Evolutionary conservation across 305 asterid species (phyloP).

Genomic region (Ajuga reptans): DNA sequence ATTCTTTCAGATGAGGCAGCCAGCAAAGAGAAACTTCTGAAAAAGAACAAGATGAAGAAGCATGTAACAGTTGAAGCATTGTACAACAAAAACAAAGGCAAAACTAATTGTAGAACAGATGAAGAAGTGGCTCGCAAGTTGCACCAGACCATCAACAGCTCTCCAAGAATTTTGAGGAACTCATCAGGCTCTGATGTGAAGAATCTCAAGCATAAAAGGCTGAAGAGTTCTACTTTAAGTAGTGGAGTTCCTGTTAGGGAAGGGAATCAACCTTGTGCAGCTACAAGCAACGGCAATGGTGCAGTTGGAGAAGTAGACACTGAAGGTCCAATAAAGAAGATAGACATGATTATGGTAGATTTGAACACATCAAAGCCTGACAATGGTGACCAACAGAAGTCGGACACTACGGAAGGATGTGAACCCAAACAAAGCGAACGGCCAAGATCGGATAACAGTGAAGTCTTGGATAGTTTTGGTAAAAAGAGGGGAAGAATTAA

Average conservation of each 20-base stretch:
- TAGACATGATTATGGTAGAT: conserved; percentile 42
- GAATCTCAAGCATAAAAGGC: conserved; percentile 54
- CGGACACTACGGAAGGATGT: conserved; percentile 35
- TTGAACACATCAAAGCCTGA: conserved; percentile 45
- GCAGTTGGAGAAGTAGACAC: conserved; percentile 24
- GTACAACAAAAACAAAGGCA: conserved; percentile 54
- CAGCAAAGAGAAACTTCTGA: conserved; percentile 35
- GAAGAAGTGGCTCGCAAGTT: conserved; percentile 83
- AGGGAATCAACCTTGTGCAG: conserved; percentile 25
- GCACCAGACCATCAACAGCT: conserved; percentile 77
- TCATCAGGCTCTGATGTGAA: conserved; percentile 39
- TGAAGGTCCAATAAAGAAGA: conserved; percentile 38
- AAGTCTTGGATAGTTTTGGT: conserved; percentile 45
- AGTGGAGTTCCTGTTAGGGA: conserved; percentile 33
- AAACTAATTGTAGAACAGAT: conserved; percentile 48
- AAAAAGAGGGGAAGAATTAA: conserved; percentile 59
- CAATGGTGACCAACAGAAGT: conserved; percentile 29
- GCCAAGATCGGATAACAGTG: conserved; percentile 37
- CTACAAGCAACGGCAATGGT: conserved; percentile 33
- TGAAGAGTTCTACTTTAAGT: conserved; percentile 34
- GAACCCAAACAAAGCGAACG: conserved; percentile 30
- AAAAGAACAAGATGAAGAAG: conserved; percentile 77
- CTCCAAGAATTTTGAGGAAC: conserved; percentile 74
- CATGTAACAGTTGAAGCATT: conserved; percentile 64
- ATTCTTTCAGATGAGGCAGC: conserved; percentile 44